Percentiles rank a stretch among this genome's conserved stretches.
phyloP scores from a whole-genome alignment of 805 yeast genomes.

The Hemisphaericaspora nanyangensis region DNA sequence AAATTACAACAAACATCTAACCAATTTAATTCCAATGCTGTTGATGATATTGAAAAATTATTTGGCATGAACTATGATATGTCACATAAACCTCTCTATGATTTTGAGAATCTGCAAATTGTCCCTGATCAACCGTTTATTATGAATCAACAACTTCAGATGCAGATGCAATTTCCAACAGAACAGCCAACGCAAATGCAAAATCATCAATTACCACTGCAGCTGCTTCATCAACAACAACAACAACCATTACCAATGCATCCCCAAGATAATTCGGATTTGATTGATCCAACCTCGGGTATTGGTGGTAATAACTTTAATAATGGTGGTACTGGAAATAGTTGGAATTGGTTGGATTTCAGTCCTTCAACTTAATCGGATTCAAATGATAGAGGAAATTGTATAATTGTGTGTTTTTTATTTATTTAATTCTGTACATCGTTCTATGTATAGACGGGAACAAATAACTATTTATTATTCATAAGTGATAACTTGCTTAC shows the following conservation, averaged over 20 bases:
- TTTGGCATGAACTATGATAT: constrained; percentile 32
- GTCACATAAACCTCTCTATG: neutral
- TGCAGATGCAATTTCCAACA: neutral
- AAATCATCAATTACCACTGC: neutral
- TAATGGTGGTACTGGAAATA: constrained; percentile 8
- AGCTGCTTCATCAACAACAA: neutral
- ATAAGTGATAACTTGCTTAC: constrained; percentile 41
- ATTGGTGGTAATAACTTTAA: constrained; percentile 2
- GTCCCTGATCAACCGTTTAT: neutral
- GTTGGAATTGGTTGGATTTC: constrained; percentile 42
- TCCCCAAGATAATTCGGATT: neutral
- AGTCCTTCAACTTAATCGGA: constrained; percentile 20
- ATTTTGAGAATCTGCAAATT: neutral
- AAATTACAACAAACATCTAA: neutral
- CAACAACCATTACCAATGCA: constrained; percentile 1
- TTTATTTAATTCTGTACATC: neutral
- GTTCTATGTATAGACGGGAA: neutral
- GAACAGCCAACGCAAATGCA: neutral
- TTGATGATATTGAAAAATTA: constrained; percentile 39
- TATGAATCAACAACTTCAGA: neutral
- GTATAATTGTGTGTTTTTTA: too few relatives aligned
- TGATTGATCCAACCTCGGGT: neutral
- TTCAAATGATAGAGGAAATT: too few relatives aligned
- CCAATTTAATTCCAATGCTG: neutral
- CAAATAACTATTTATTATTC: constrained; percentile 3